Conservation (phyloP, 2,329 filamentous ascomycete species). For the Monascus ruber region DNA sequence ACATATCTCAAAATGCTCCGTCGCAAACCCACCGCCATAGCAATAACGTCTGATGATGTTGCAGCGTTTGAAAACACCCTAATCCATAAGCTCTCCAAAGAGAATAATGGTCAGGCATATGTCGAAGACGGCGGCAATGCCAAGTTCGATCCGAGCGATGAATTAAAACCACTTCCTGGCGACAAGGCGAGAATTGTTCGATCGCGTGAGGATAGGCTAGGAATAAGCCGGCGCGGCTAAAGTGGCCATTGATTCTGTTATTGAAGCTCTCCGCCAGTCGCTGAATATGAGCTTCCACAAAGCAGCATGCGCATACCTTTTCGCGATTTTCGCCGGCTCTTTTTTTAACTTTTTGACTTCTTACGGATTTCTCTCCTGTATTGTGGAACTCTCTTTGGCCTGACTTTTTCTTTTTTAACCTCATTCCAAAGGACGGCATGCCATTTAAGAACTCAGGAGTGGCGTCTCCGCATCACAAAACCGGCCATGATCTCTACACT, state of each 20-base stretch:
- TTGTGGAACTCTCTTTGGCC: too few relatives aligned
- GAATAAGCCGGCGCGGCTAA: conserved; percentile 18
- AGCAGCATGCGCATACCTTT: too few relatives aligned
- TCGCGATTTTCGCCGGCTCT: too few relatives aligned
- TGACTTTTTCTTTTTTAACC: too few relatives aligned
- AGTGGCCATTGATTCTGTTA: neutral
- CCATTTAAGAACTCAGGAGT: too few relatives aligned
- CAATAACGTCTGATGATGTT: conserved; percentile 38
- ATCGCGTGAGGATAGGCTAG: conserved; percentile 36
- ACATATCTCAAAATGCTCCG: conserved; percentile 33
- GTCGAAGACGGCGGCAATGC: conserved; percentile 12
- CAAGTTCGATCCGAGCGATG: conserved; percentile 37
- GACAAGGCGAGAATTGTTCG: conserved; percentile 38
- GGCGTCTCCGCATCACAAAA: too few relatives aligned
- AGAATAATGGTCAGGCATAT: conserved; percentile 11
- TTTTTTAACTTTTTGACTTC: too few relatives aligned
- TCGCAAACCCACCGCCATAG: conserved; percentile 40
- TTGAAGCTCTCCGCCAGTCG: too few relatives aligned
- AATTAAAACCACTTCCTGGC: conserved; percentile 38
- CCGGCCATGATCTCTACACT: too few relatives aligned
- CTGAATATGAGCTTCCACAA: too few relatives aligned
- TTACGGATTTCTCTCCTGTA: too few relatives aligned
- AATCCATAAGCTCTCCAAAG: conserved; percentile 17
- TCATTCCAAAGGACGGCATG: too few relatives aligned
- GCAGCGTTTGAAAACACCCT: conserved; percentile 35